Evolutionary conservation across 495 filamentous ascomycete genomes (phyloP), one percentile per base, ranked within the genome.

Genomic region (Daldinia vernicosa): DNA sequence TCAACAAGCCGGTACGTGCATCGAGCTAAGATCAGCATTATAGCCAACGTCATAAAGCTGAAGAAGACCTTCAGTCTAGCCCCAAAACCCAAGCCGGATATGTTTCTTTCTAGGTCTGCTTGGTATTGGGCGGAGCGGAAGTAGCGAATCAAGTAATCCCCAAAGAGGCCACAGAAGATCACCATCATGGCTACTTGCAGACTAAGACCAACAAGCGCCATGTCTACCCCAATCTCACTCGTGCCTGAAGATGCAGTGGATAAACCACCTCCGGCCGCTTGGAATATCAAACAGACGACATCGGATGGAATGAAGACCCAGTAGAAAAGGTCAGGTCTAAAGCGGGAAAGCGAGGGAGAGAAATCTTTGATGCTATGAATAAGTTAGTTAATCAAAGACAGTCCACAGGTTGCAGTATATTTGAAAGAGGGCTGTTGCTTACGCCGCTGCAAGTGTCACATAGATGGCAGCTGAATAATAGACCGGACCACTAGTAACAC

Each of bases 401-500:
- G 19, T 35, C 15, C 8, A 9, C 9, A 28, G 14, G 30, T 26
- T 6, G 1, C 17, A 45, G 4, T 8, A 5, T 40, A 28, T 28
- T 7, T 9, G 9, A 24, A 24, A 47, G 17, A 24, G 24, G 19
- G 14, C 17, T 0, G 12, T 40, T 24, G 75, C 78, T 67, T 58
- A 81, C 80, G 76, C 73, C 60, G 76, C 73, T 12, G 79, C 77
- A 15, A 85, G 75, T n/a, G 85, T 88, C 59, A 89, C 76, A 75
- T 90, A 90, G 61, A 90, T 85, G 15, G 82, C 86, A 0, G 88
- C 88, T 14, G 85, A 82, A 65, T 85, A 81, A 69, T 85, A 89
- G 30, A 87, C 83, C 0, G 88, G 88, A 1, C 80, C 86, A 33
- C 86, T 79, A 9, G 84, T 87, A 26, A 90, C 79, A 60, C 85